Evolutionary conservation across 116 monocot species (phyloP), one percentile per base, ranked within the genome.

Genomic region (Papilionanthe hybrid): DNA sequence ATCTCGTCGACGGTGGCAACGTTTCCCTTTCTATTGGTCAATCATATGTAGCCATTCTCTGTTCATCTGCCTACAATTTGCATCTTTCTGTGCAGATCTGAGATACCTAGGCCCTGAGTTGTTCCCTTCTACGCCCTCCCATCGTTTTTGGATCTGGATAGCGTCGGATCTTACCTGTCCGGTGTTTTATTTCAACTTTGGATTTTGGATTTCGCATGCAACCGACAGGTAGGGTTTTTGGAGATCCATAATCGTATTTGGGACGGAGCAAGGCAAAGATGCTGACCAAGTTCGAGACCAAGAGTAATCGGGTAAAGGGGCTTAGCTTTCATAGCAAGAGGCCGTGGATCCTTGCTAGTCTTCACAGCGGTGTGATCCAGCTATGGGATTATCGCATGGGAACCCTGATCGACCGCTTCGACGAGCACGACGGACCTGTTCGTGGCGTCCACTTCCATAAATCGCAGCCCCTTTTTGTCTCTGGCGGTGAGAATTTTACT

Each of bases 251-350:
- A 5, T 20, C 44, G 53, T 8, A 28, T 72, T 50, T 42, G 18
- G 29, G 20, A 41, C 63, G 41, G 79, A 37, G 30, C 29, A 60
- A 72, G 58, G 72, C 67, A 43, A 71, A 76, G 88, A 96, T 94
- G 96, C 86, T 96, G 96, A 96, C 96, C 29, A 96, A 92, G 81
- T 96, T 96, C 77, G 96, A 96, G 89, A 94, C 94, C 75, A 95
- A 95, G 86, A 93, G 95, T 78, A 95, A 91, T 72, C 80, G 93
- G 80, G 95, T 95, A 75, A 95, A 95, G 79, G 95, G 93, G 80
- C 81, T 95, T 77, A 95, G 91, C 91, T 91, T 95, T 80, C 95
- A 95, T 89, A 84, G 83, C 78, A 93, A 92, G 82, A 81, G 96
- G 86, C 96, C 96, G 83, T 94, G 96, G 96, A 92, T 95, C 84